These are phyloP conservation scores for Rhizopogon vesiculosus DNA, from an alignment of 768 basidiomycete genomes.

Conservation along the genomic window DNA sequence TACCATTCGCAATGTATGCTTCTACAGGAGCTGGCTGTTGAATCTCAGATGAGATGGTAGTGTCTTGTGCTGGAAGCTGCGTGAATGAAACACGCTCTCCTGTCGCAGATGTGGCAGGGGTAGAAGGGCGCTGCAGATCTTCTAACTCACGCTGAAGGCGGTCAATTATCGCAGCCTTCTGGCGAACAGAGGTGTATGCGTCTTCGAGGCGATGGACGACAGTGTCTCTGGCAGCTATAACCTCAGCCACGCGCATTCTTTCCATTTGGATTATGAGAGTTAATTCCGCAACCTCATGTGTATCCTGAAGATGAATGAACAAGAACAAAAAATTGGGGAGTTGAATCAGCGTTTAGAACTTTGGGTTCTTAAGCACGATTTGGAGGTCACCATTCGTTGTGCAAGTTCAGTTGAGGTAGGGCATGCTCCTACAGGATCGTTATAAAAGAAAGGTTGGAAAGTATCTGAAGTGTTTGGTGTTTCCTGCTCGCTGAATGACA, in stretches of 20 bases:
- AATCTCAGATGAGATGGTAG: too few species aligned
- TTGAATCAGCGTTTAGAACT: background rate
- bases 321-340: background rate
- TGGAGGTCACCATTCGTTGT: constrained; percentile 2
- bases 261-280: constrained; percentile 54
- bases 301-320: constrained; percentile 6
- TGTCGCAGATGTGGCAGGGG: constrained; percentile 7
- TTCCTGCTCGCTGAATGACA: background rate
- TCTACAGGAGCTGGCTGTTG: background rate
- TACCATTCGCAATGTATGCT: too few species aligned
- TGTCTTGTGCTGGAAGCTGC: background rate
- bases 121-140: constrained; percentile 16
- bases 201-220: constrained; percentile 53
- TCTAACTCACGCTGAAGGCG: constrained; percentile 40
- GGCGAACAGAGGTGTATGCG: constrained; percentile 55
- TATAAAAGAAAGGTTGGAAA: background rate
- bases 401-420: background rate
- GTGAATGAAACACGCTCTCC: background rate
- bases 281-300: constrained; percentile 34
- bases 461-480: background rate
- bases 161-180: constrained; percentile 51
- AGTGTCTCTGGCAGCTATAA: constrained; percentile 58
- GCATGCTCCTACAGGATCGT: background rate
- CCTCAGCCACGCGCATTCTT: constrained; percentile 48
- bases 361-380: background rate